Percentiles rank a stretch among this genome's conserved stretches.
Conservation (phyloP, 108 stramenopile species). For the Pseudonitzschia pungens region DNA sequence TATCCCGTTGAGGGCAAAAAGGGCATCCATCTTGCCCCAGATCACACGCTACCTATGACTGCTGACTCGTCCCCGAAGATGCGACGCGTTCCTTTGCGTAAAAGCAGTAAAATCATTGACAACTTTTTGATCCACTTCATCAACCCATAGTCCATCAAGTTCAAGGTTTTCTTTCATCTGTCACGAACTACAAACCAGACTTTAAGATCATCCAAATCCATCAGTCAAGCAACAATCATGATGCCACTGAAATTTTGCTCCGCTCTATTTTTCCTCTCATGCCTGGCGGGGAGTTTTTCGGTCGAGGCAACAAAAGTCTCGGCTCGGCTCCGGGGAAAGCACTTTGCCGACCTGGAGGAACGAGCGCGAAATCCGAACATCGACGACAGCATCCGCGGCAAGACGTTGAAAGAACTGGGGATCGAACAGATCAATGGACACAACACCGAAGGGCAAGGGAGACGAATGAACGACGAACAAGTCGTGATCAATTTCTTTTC, state of each 20-base stretch:
- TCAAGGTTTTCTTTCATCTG: no score
- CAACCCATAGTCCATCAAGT: no score
- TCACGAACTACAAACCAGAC: no score
- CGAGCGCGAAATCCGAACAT: background rate
- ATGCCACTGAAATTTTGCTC: background rate
- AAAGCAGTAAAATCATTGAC: no score
- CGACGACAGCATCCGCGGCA: conserved; percentile 2
- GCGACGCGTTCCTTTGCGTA: no score
- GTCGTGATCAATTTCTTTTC: background rate
- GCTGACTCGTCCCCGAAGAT: no score
- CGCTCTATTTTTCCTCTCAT: background rate
- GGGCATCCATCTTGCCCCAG: no score
- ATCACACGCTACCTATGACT: no score
- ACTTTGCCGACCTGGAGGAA: background rate
- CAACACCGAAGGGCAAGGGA: background rate
- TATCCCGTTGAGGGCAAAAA: background rate
- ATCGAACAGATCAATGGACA: background rate
- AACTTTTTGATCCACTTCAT: no score
- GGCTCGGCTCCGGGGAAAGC: background rate
- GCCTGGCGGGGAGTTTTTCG: background rate
- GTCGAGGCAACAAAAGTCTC: background rate
- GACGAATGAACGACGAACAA: background rate
- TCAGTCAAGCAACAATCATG: background rate
- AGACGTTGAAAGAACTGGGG: conserved; percentile 18
- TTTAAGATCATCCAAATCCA: background rate